A percentile compares a stretch with the other conserved stretches of the same genome.
Evolutionary conservation across 2,329 filamentous ascomycete species (phyloP).

Genomic region (Aureobasidium sp.): DNA sequence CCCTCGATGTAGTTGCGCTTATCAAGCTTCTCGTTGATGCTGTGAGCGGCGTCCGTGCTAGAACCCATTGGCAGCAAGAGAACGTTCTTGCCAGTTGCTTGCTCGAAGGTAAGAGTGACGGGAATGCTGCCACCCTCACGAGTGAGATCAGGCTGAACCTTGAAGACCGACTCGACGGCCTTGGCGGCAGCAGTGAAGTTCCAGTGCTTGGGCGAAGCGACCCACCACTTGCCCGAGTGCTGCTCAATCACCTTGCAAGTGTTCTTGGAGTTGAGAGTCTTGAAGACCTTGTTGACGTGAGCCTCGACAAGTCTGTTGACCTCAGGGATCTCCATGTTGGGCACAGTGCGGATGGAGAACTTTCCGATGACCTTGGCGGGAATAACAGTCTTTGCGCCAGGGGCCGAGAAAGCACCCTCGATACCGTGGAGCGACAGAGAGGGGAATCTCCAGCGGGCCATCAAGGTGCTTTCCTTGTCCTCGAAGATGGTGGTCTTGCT

Average conservation of each 20-base stretch:
- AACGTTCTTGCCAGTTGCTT: conserved; percentile 97
- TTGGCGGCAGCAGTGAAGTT: conserved; percentile 93
- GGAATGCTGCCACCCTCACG: conserved; percentile 96
- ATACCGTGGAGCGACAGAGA: conserved; percentile 91
- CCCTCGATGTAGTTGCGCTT: conserved; percentile 97
- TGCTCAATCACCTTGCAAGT: conserved; percentile 71
- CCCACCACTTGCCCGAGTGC: conserved; percentile 98
- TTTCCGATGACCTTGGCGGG: conserved; percentile 97
- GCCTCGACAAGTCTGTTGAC: conserved; percentile 82
- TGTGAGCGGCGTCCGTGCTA: conserved; percentile 93
- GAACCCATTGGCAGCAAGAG: conserved; percentile 93
- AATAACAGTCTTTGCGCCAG: conserved; percentile 96
- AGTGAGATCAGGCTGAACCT: conserved; percentile 88
- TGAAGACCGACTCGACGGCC: conserved; percentile 94
- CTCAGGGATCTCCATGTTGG: conserved; percentile 88
- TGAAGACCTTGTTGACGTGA: conserved; percentile 76
- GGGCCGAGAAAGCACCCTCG: conserved; percentile 88
- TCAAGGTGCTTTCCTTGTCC: conserved; percentile 86
- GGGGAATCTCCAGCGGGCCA: conserved; percentile 93
- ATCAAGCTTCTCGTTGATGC: conserved; percentile 97
- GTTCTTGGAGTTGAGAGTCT: conserved; percentile 88
- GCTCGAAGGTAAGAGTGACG: conserved; percentile 93
- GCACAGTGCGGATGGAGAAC: conserved; percentile 96
- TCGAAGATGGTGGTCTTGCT: conserved; percentile 80
- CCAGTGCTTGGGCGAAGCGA: conserved; percentile 95